phyloP scores from a whole-genome alignment of 192 early-diverging fungal species.

The Podila minutissima region DNA sequence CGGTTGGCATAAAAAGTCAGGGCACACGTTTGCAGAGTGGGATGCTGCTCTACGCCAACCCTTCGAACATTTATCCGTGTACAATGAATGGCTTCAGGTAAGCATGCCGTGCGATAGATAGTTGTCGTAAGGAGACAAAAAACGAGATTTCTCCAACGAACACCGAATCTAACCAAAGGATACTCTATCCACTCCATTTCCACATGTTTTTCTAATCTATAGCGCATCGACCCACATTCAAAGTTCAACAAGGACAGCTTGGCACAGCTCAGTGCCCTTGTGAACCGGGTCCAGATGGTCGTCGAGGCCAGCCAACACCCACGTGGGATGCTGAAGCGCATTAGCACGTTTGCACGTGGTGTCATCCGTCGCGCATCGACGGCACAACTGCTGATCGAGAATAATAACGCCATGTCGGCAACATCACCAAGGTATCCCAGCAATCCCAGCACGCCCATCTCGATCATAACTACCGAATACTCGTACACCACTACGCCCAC shows the following conservation, averaged over 20 bases:
- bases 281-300: slow-evolving; percentile 11
- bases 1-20: slow-evolving; percentile 9
- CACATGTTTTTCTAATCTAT: neutral
- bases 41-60: slow-evolving; percentile 43
- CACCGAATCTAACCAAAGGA: too few relatives aligned
- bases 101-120: too few relatives aligned
- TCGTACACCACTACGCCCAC: neutral
- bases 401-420: neutral
- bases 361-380: slow-evolving; percentile 30
- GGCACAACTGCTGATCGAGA: neutral
- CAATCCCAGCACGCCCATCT: neutral
- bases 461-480: neutral
- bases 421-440: neutral
- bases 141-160: too few relatives aligned
- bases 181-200: too few relatives aligned
- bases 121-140: too few relatives aligned
- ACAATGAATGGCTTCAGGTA: slow-evolving; percentile 51
- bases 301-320: slow-evolving; percentile 37
- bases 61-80: slow-evolving; percentile 40
- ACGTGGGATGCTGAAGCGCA: slow-evolving; percentile 29
- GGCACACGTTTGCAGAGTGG: slow-evolving; percentile 36
- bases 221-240: slow-evolving; percentile 26
- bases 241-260: slow-evolving; percentile 11
- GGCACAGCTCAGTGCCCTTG: slow-evolving; percentile 27
- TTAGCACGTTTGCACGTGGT: slow-evolving; percentile 35